These are phyloP conservation scores for Globisporangium spinosum DNA, from an alignment of 352 stramenopile species.

Conservation along the genomic window DNA sequence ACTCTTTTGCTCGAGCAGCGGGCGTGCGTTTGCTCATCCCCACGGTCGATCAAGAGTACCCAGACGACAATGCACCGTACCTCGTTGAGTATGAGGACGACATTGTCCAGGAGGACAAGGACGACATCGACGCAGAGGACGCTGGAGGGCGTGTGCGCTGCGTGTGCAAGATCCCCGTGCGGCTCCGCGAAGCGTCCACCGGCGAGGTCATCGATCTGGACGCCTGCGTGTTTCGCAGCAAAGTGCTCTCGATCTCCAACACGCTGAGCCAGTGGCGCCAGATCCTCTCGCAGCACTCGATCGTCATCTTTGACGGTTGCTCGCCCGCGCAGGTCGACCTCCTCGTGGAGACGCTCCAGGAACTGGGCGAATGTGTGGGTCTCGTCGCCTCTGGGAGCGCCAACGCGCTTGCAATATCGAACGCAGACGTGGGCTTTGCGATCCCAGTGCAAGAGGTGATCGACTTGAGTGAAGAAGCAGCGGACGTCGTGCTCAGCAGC, in stretches of 20 bases:
- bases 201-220: constrained; percentile 32
- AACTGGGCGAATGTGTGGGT: constrained; percentile 45
- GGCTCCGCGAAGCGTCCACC: constrained; percentile 33
- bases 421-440: constrained; percentile 46
- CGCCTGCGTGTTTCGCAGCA: constrained; percentile 34
- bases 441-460: constrained; percentile 37
- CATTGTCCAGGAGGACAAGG: constrained; percentile 12
- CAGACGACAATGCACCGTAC: constrained; percentile 13
- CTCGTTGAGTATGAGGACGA: constrained; percentile 15
- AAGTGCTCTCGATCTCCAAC: constrained; percentile 46
- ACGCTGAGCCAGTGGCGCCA: constrained; percentile 48
- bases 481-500: constrained; percentile 39
- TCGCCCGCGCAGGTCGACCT: constrained; percentile 39
- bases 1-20: constrained; percentile 33
- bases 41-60: constrained; percentile 18
- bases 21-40: constrained; percentile 41
- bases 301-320: constrained; percentile 49
- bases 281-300: constrained; percentile 33
- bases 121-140: constrained; percentile 21
- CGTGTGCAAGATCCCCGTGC: constrained; percentile 35
- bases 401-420: constrained; percentile 42
- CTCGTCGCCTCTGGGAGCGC: constrained; percentile 41
- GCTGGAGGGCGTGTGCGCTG: constrained; percentile 21
- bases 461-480: constrained; percentile 49
- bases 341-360: constrained; percentile 49